phyloP scores from a whole-genome alignment of 495 filamentous ascomycete species.

The Zalerion maritima region DNA sequence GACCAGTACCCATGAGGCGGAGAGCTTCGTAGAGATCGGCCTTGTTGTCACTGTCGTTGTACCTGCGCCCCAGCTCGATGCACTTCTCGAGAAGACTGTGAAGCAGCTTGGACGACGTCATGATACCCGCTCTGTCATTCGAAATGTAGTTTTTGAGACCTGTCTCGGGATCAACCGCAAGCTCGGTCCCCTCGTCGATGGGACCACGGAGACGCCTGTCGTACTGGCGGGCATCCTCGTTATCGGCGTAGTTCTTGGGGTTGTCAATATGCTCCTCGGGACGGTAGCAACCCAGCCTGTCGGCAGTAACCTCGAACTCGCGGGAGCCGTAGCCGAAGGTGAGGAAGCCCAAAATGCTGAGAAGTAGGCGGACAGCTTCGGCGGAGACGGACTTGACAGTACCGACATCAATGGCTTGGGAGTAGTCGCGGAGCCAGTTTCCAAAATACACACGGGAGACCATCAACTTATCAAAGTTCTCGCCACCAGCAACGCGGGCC shows the following conservation, averaged over 20 bases:
- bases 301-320: constrained; percentile 83
- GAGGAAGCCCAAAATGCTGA: constrained; percentile 46
- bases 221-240: constrained; percentile 69
- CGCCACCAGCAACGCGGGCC: constrained; percentile 61
- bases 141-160: constrained; percentile 89
- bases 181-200: constrained; percentile 62
- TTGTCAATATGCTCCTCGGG: constrained; percentile 87
- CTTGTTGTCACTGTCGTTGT: constrained; percentile 44
- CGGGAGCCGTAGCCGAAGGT: constrained; percentile 70
- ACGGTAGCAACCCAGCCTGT: constrained; percentile 76
- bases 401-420: constrained; percentile 71
- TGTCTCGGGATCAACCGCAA: constrained; percentile 60
- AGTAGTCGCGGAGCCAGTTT: constrained; percentile 82
- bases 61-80: constrained; percentile 60
- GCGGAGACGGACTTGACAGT: constrained; percentile 78
- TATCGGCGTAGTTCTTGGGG: constrained; percentile 64
- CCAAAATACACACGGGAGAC: constrained; percentile 79
- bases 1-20: constrained; percentile 67
- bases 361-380: constrained; percentile 73
- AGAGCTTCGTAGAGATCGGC: constrained; percentile 72
- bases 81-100: constrained; percentile 54
- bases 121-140: constrained; percentile 57
- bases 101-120: constrained; percentile 61
- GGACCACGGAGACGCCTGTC: constrained; percentile 66
- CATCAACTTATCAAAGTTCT: constrained; percentile 77